Percentiles rank a stretch among this genome's conserved stretches.
Evolutionary conservation across 306 rosid genomes (phyloP).

Genomic region (Bauhinia variegata): DNA sequence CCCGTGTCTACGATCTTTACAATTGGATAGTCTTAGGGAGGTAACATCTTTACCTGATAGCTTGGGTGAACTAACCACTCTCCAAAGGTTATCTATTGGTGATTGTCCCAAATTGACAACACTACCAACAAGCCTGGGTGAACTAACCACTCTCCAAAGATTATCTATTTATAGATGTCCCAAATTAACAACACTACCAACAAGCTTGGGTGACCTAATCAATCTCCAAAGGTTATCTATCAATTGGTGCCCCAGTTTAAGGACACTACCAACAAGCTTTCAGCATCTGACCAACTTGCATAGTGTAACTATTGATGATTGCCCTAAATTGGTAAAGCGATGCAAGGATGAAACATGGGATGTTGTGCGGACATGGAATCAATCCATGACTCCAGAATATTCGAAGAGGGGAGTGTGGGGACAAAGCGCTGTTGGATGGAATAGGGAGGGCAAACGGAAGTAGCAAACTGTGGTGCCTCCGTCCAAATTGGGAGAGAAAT

Average conservation of each 20-base stretch:
- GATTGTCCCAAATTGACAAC: conserved; percentile 2
- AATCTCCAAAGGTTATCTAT: neutral
- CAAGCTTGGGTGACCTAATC: conserved; percentile 7
- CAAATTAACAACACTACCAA: neutral
- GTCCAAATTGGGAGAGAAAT: too few relatives aligned
- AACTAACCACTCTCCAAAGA: neutral
- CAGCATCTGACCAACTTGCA: too few relatives aligned
- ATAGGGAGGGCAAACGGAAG: too few relatives aligned
- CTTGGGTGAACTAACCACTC: conserved; percentile 11
- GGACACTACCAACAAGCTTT: too few relatives aligned
- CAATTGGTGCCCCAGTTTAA: conserved; percentile 3
- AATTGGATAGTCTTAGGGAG: neutral
- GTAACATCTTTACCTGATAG: conserved; percentile 4
- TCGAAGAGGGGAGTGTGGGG: too few relatives aligned
- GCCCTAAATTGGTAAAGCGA: too few relatives aligned
- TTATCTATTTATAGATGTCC: conserved; percentile 1
- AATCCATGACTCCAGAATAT: neutral
- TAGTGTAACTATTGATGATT: too few relatives aligned
- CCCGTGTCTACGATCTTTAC: conserved; percentile 6
- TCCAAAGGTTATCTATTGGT: neutral
- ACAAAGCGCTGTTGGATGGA: too few relatives aligned
- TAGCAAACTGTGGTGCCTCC: too few relatives aligned
- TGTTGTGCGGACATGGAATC: too few relatives aligned
- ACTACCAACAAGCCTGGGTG: neutral
- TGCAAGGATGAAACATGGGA: too few relatives aligned